Percentiles rank a stretch among this genome's conserved stretches.
These are phyloP conservation scores for Umbellularia californica DNA, from an alignment of 164 flowering plant genomes.

Conservation along the genomic window DNA sequence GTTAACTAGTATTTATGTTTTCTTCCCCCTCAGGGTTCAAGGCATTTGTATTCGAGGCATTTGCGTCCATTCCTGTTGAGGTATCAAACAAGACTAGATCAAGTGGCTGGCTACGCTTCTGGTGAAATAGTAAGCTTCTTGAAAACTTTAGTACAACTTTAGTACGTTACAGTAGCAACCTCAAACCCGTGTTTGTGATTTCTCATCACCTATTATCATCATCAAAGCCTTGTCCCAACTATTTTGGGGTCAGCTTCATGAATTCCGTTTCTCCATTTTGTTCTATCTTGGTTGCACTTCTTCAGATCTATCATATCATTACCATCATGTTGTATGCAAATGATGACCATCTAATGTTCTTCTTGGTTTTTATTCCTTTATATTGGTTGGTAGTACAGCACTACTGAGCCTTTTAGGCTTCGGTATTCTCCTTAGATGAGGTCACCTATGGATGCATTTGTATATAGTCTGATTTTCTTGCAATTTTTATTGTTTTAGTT, in stretches of 20 bases:
- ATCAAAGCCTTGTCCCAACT: too few species aligned
- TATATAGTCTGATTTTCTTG: not conserved
- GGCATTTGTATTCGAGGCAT: constrained; percentile 3
- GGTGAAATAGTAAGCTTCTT: constrained; percentile 13
- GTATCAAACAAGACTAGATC: constrained; percentile 12
- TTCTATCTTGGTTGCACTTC: too few species aligned
- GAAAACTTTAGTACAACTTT: not conserved
- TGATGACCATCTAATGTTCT: not conserved
- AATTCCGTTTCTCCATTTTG: not conserved
- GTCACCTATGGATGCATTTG: not conserved
- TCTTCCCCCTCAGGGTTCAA: constrained; percentile 8
- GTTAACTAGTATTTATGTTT: not conserved
- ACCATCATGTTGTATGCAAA: not conserved
- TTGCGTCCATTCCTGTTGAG: constrained; percentile 10
- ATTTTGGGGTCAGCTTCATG: too few species aligned
- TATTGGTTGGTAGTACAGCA: too few species aligned
- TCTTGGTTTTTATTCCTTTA: not conserved
- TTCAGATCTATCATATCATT: too few species aligned
- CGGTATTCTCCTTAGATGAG: too few species aligned
- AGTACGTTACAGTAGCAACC: too few species aligned
- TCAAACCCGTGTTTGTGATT: too few species aligned
- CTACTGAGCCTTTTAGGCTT: too few species aligned
- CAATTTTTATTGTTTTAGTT: too few species aligned
- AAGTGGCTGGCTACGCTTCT: not conserved
- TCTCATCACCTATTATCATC: too few species aligned